phyloP scores from a whole-genome alignment of 208 protist genomes.

The Leishmania aethiopica region DNA sequence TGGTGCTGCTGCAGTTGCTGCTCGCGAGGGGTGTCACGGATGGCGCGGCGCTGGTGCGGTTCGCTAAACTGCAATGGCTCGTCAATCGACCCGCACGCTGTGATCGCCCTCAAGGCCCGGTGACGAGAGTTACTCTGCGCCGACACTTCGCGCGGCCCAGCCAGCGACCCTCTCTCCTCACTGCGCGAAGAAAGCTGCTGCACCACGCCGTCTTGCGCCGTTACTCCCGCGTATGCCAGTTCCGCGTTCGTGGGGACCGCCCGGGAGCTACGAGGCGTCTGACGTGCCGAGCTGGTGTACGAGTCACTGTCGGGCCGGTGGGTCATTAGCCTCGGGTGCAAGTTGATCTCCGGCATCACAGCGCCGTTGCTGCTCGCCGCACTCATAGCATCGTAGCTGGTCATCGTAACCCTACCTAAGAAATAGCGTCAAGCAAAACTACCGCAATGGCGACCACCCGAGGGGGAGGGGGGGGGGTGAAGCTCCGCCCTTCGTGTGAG shows the following conservation, averaged over 20 bases:
- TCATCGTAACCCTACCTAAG: constrained; percentile 3
- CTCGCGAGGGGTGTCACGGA: constrained; percentile 3
- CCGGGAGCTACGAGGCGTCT: constrained; percentile 6
- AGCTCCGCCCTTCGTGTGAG: not conserved
- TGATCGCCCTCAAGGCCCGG: constrained; percentile 2
- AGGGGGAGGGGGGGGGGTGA: not conserved
- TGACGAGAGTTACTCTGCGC: constrained; percentile 14
- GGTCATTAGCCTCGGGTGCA: constrained; percentile 70
- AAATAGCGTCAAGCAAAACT: not conserved
- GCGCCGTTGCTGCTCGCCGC: constrained; percentile 1
- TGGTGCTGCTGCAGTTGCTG: not conserved
- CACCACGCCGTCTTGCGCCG: constrained; percentile 46
- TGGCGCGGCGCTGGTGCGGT: not conserved
- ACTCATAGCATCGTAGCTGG: constrained; percentile 7
- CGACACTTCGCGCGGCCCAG: constrained; percentile 28
- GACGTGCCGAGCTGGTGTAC: constrained; percentile 13
- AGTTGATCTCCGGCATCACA: not conserved
- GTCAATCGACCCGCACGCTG: not conserved
- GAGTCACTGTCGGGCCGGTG: constrained; percentile 29
- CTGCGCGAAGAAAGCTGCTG: constrained; percentile 41
- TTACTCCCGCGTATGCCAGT: constrained; percentile 21
- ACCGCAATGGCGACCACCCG: not conserved
- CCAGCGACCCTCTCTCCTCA: constrained; percentile 33
- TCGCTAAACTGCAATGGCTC: constrained; percentile 19
- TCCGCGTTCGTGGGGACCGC: constrained; percentile 21